Evolutionary conservation across 1,284 basidiomycete genomes (phyloP), one percentile per base, ranked within the genome.

Genomic region (Porogramme epimiltina): DNA sequence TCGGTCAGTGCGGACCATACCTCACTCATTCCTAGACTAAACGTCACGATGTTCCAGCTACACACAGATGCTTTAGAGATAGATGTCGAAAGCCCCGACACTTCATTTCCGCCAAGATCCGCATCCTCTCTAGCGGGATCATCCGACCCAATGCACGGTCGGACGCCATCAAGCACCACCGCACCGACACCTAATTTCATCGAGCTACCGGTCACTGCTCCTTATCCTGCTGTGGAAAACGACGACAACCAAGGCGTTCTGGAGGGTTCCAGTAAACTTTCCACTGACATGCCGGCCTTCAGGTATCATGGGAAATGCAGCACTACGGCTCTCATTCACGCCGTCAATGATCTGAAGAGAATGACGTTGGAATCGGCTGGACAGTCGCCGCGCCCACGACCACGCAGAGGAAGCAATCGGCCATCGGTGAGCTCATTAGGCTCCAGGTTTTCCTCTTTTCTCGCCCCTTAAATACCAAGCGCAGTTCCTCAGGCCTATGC

Each of bases 261-360:
- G n/a, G 49, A 57, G 13, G 57, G 52, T 25, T 45, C 65, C 34
- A 59, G 57, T 36, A 58, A 52, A 31, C 59, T 69, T 45, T 63
- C n/a, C 55, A 42, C 52, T 59, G 42, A 67, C 56, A 38, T 62
- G 63, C 3, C 45, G 56, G 26, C 64, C 20, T 18, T 73, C 45
- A 71, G 77, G 19, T 81, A 79, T 62, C 78, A 78, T 53, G 79
- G 79, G 47, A 78, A 78, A 63, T 78, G 78, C 1, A 80, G 78
- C 37, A 74, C 76, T 4, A 71, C 76, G 3, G 73, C 75, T 49
- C 71, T 82, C 42, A 68, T 81, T 28, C 71, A 74, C 45, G 69
- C 74, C 1, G 75, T 31, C 81, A 28, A 68, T 78, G 49, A 73
- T 76, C 48, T 68, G 80, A 51, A 79, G 77, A 57, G 33, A 62